Base-by-base conservation (phyloP, 1,284 basidiomycete genomes). In the Flammula alnicola region DNA sequence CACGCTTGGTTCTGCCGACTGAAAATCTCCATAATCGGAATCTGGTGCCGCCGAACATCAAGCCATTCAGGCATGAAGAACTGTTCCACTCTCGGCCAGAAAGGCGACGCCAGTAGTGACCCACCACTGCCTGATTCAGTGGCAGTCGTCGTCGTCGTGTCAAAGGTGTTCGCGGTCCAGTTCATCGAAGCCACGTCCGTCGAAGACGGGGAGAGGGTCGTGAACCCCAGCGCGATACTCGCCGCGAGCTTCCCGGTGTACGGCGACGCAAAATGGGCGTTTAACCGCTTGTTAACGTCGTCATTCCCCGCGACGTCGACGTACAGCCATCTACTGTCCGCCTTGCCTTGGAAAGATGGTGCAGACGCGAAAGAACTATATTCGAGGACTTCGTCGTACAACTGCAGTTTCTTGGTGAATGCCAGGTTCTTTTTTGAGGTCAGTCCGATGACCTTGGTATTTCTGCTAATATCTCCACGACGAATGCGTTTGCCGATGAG, bases 1-100 rank as follows among this genome's bases (percentile, higher is more conserved):
- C 84, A 86, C 5, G 81, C 84, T 5, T 63, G 47, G 36, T 71
- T 69, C 61, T 85, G 84, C 55, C 77, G 61, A 12, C 48, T 45
- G 27, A 73, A 71, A 41, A 86, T 83, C 49, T 80, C 70, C 16
- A 55, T 36, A 0, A 75, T 55, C 1, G 75, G 63, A 1, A 84
- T 63, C 55, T 82, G 72, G 32, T 68, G 66, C 54, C 69, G 72
- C 5, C 83, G 79, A 17, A 75, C 66, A 26, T 75, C 70, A 2
- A 86, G 69, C 84, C 84, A 86, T 61, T 84, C 81, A 2, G 75
- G 75, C 79, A 80, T 84, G 66, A 87, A 86, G 62, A 86, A 86
- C 9, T 65, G 63, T 54, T 85, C 80, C 6, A 76, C 53, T 4
- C 61, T 59, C 11, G 64, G 63, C 62, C 61, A 66, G 47, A 65